Conservation (phyloP, 306 rosid genomes). For the Luffa acutangula region DNA sequence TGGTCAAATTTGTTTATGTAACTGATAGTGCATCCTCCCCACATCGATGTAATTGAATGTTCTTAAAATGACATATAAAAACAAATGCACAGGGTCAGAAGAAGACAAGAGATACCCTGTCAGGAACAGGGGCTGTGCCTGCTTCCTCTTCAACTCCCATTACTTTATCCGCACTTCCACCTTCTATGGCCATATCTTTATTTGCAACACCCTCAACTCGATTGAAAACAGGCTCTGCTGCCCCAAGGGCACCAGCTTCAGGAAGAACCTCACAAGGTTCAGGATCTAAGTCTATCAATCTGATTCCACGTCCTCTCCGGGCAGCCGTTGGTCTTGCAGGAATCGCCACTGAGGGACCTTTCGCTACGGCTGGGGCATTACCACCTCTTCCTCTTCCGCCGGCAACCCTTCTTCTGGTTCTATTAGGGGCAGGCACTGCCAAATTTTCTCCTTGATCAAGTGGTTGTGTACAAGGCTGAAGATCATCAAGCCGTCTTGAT, state of each 20-base stretch:
- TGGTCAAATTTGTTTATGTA: background rate
- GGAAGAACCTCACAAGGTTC: slow-evolving; percentile 66
- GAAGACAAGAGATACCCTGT: slow-evolving; percentile 47
- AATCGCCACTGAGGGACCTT: slow-evolving; percentile 69
- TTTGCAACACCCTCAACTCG: slow-evolving; percentile 51
- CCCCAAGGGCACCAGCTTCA: slow-evolving; percentile 51
- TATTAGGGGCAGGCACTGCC: slow-evolving; percentile 51
- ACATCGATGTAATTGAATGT: background rate
- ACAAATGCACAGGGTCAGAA: slow-evolving; percentile 9
- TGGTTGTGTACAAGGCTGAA: slow-evolving; percentile 65
- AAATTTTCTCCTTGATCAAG: slow-evolving; percentile 64
- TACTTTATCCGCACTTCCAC: slow-evolving; percentile 70
- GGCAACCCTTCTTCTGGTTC: slow-evolving; percentile 68
- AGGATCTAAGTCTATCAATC: slow-evolving; percentile 68
- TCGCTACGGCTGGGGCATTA: slow-evolving; percentile 65
- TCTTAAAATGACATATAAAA: background rate
- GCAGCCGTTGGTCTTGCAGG: slow-evolving; percentile 77
- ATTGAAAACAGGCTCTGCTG: slow-evolving; percentile 47
- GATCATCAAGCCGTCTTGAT: slow-evolving; percentile 87
- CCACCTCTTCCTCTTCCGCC: slow-evolving; percentile 84
- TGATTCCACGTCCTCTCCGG: slow-evolving; percentile 89
- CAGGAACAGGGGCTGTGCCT: slow-evolving; percentile 70
- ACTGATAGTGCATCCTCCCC: background rate
- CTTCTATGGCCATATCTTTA: slow-evolving; percentile 66
- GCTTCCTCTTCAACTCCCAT: slow-evolving; percentile 70